Evolutionary conservation across 495 filamentous ascomycete species (phyloP), one percentile per base, ranked within the genome.

Genomic region (Xylona heveae): DNA sequence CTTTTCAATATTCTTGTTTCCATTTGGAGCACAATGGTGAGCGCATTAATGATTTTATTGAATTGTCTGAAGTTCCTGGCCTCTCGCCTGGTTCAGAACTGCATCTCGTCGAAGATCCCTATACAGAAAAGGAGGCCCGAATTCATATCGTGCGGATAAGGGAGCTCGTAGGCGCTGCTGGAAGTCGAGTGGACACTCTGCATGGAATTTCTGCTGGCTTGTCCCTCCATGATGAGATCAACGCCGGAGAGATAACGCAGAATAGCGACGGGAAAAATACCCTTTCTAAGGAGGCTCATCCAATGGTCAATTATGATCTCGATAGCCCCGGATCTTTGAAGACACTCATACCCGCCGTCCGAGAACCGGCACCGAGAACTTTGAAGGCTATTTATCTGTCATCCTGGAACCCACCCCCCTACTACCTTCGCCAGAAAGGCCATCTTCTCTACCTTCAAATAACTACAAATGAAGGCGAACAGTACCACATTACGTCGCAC

Each of bases 1-100:
- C 83, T 32, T 76, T 92, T 53, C 83, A 92, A 53, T 94, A 95
- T 58, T 85, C 90, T 24, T 99, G 90, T 59, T 99, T 99, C 62
- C 90, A 95, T 54, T 70, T 99, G 25, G 83, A 95, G 49, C 70
- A 78, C 56, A 68, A 80, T 14, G 75, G 77, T 33, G 55, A 73
- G 44, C 71, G 77, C 26, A 74, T 95, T 60, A 94, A 94, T 49
- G 90, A 99, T 55, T 95, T 84, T 41, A 59, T 85, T 35, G 81
- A 91, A 55, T 60, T 99, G 27, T 88, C 84, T 17, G 90, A 95
- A 49, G 76, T 94, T 14, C 60, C 70, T n/a, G 83, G 62, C 26
- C 62, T 95, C 19, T 64, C 62, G 23, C 54, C 71, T 6, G 72
- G 75, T 34, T 73, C 82, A 7, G 72, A 79, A 48, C 59, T 95